These are phyloP conservation scores for Gymnopilus dilepis DNA, from an alignment of 768 basidiomycete species.

Conservation along the genomic window DNA sequence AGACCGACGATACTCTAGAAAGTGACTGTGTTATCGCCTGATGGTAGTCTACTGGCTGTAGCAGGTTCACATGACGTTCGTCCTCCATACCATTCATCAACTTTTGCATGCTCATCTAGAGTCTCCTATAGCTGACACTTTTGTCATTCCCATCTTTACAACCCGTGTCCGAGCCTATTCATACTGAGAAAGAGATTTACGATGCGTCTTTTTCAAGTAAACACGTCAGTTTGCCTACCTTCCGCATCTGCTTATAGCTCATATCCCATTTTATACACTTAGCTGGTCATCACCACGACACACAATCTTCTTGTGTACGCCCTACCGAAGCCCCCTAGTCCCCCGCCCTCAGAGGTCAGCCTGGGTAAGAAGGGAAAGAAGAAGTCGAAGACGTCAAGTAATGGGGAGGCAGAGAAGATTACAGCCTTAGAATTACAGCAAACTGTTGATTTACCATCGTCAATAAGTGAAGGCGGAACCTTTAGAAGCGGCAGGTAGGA, in stretches of 20 bases:
- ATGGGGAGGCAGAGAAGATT: slow-evolving; percentile 20
- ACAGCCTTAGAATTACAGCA: slow-evolving; percentile 47
- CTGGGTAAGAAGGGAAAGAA: slow-evolving; percentile 46
- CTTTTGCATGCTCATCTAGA: slow-evolving; percentile 5
- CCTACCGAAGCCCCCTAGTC: slow-evolving; percentile 42
- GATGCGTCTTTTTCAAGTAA: slow-evolving; percentile 79
- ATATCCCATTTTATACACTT: neutral
- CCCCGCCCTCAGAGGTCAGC: slow-evolving; percentile 10
- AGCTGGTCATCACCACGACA: slow-evolving; percentile 75
- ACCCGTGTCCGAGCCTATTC: slow-evolving; percentile 53
- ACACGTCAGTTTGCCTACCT: slow-evolving; percentile 45
- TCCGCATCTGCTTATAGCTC: neutral
- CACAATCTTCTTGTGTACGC: slow-evolving; percentile 66
- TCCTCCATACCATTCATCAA: slow-evolving; percentile 18
- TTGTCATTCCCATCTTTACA: slow-evolving; percentile 65
- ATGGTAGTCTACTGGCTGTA: slow-evolving; percentile 65
- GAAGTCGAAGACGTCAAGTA: slow-evolving; percentile 37
- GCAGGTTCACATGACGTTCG: slow-evolving; percentile 77
- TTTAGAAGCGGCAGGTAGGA: slow-evolving; percentile 70
- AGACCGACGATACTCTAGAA: slow-evolving; percentile 58
- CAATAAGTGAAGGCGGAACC: slow-evolving; percentile 55
- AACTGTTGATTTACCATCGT: slow-evolving; percentile 58
- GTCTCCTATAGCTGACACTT: slow-evolving; percentile 57
- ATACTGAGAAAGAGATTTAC: slow-evolving; percentile 81
- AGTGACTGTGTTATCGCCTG: slow-evolving; percentile 83